phyloP scores from a whole-genome alignment of 1,139 yeast genomes.

The Kurtzmaniella quercitrusa region DNA sequence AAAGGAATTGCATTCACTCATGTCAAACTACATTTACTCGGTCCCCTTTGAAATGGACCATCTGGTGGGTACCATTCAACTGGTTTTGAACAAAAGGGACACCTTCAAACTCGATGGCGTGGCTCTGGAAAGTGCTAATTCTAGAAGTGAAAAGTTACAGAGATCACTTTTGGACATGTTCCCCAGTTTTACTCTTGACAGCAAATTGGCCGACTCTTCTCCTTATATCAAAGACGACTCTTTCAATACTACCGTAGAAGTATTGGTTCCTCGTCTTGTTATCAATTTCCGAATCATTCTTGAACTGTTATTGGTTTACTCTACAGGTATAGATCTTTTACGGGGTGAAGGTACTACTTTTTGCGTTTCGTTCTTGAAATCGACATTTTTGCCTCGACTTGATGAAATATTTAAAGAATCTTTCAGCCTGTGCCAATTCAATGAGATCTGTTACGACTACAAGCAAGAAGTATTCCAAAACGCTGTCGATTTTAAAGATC shows the following conservation, averaged over 20 bases:
- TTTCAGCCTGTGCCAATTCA: slow-evolving; percentile 14
- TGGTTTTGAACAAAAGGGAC: slow-evolving; percentile 11
- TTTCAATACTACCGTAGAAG: slow-evolving; percentile 53
- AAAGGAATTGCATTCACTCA: slow-evolving; percentile 52
- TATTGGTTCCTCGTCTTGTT: slow-evolving; percentile 70
- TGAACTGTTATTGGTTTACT: slow-evolving; percentile 56
- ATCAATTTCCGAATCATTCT: slow-evolving; percentile 76
- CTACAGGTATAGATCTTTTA: slow-evolving; percentile 40
- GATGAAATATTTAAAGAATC: slow-evolving; percentile 46
- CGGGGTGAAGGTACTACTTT: slow-evolving; percentile 25
- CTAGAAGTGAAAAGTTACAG: slow-evolving; percentile 41
- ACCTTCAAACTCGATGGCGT: slow-evolving; percentile 51
- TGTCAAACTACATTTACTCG: slow-evolving; percentile 49
- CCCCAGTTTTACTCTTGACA: slow-evolving; percentile 49
- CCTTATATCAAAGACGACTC: slow-evolving; percentile 60
- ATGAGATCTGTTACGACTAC: neutral
- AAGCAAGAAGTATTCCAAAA: slow-evolving; percentile 24
- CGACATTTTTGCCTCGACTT: slow-evolving; percentile 60
- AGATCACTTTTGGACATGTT: slow-evolving; percentile 52
- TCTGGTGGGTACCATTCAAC: slow-evolving; percentile 2
- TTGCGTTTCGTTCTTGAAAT: slow-evolving; percentile 61
- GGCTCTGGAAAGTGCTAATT: slow-evolving; percentile 26
- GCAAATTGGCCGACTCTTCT: slow-evolving; percentile 18
- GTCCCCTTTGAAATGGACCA: slow-evolving; percentile 8
- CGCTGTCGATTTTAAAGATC: slow-evolving; percentile 49